Conservation (phyloP, 129 eudicot genomes). For the Daucus carota region DNA sequence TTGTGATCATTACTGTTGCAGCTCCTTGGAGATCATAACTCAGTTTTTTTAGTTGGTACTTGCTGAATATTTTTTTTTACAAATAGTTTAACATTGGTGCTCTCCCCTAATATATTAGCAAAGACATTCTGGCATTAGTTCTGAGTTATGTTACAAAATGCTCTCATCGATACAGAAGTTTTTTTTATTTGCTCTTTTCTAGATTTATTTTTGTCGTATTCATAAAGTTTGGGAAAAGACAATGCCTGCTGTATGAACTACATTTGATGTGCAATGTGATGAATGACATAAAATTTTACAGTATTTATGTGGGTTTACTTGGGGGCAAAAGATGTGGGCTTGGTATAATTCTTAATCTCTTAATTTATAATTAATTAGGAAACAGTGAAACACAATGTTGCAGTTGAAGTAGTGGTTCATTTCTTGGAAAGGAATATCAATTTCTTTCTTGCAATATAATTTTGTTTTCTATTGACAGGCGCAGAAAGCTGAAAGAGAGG, state of each 20-base stretch:
- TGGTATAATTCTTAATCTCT: neutral
- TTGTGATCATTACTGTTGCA: neutral
- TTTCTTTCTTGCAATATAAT: neutral
- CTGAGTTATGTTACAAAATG: neutral
- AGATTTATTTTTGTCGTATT: neutral
- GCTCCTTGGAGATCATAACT: neutral
- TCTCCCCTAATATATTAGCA: neutral
- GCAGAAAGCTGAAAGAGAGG: constrained; percentile 90
- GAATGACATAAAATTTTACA: neutral
- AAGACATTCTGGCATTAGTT: neutral
- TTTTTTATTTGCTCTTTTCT: neutral
- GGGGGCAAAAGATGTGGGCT: neutral
- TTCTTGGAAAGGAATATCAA: neutral
- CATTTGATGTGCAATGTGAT: neutral
- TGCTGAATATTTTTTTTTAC: neutral
- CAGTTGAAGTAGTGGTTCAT: neutral
- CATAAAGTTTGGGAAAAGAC: neutral
- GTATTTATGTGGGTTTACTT: neutral
- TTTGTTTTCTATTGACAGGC: constrained; percentile 39
- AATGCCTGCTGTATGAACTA: neutral
- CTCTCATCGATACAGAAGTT: neutral
- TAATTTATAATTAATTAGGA: neutral
- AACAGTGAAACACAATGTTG: neutral
- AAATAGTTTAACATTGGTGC: neutral
- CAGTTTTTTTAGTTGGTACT: neutral